Base-by-base conservation (phyloP, 768 basidiomycete genomes). In the Calocera cornea region DNA sequence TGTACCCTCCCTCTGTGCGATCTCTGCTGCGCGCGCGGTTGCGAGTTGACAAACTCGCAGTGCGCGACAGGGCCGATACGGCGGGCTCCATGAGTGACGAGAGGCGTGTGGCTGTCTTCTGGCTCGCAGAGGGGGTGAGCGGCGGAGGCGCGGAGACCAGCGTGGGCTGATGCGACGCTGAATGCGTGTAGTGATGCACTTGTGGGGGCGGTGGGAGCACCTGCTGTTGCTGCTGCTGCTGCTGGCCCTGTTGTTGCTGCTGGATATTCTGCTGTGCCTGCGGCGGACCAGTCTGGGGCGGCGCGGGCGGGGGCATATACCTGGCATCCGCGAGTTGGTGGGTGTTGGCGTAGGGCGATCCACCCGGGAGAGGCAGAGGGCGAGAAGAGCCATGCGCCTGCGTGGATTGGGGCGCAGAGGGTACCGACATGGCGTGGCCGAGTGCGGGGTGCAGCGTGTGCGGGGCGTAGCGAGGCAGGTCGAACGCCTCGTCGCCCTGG, bases 401-500 rank as follows among this genome's bases (percentile, higher is more conserved):
- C 31, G n/a, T n/a, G n/a, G n/a, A n/a, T n/a, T n/a, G n/a, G n/a
- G n/a, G n/a, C n/a, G n/a, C n/a, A n/a, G n/a, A n/a, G n/a, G n/a
- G n/a, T n/a, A n/a, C n/a, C n/a, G n/a, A n/a, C n/a, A n/a, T n/a
- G n/a, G n/a, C n/a, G n/a, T 49, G 66, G 34, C 41, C 11, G 65
- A 38, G 38, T 33, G 38, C 65, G 64, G 19, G 27, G 33, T 64
- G 11, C 64, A 19, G 5, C 1, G 79, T 75, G 67, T 82, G 79
- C n/a, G 63, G 38, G 41, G 60, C 27, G 50, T 10, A 34, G n/a
- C 82, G 82, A 69, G 83, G 82, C 67, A 83, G 82, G 76, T 89
- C 88, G 79, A 89, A 91, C 79, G 84, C 85, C 80, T 90, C 88
- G 86, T 89, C 88, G 73, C 85, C 77, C 80, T 84, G 84, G 79